These are phyloP conservation scores for Populus alba DNA, from an alignment of 345 rosid species.

Conservation along the genomic window DNA sequence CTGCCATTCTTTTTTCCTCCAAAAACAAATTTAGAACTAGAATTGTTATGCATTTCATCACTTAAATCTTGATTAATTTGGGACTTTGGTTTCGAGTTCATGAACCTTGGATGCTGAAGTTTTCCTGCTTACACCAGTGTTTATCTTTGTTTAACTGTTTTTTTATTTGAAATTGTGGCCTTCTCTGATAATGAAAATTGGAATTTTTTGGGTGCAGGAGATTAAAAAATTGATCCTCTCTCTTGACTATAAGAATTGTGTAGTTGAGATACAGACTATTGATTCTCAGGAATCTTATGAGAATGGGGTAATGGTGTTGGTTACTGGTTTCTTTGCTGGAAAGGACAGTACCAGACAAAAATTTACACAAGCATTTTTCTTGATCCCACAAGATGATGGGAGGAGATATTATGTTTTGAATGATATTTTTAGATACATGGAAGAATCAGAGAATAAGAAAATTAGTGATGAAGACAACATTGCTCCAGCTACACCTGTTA, in stretches of 20 bases:
- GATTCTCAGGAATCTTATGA: conserved; percentile 59
- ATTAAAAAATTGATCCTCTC: conserved; percentile 64
- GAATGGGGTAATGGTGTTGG: conserved; percentile 56
- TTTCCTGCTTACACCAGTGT: not conserved
- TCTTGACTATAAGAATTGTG: conserved; percentile 43
- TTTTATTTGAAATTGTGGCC: not conserved
- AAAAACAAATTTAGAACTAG: not conserved
- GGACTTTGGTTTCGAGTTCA: not conserved
- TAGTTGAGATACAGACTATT: conserved; percentile 46
- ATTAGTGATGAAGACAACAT: conserved; percentile 24
- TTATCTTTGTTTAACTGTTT: not conserved
- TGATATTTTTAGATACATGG: conserved; percentile 63
- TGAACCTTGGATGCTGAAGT: not conserved
- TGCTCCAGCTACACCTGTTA: conserved; percentile 28
- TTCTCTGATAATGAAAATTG: not conserved
- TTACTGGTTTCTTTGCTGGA: conserved; percentile 58
- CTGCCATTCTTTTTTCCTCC: not conserved
- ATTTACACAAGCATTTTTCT: conserved; percentile 63
- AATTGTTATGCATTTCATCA: not conserved
- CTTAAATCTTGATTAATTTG: not conserved
- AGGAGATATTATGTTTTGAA: conserved; percentile 60
- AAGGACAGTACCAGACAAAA: conserved; percentile 38
- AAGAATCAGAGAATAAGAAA: conserved; percentile 12
- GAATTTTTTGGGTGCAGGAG: conserved; percentile 37
- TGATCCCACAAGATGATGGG: conserved; percentile 48